A percentile compares a stretch with the other conserved stretches of the same genome.
These are phyloP conservation scores for Talaromyces sp. DNA, from an alignment of 2,329 filamentous ascomycete genomes.

Conservation along the genomic window DNA sequence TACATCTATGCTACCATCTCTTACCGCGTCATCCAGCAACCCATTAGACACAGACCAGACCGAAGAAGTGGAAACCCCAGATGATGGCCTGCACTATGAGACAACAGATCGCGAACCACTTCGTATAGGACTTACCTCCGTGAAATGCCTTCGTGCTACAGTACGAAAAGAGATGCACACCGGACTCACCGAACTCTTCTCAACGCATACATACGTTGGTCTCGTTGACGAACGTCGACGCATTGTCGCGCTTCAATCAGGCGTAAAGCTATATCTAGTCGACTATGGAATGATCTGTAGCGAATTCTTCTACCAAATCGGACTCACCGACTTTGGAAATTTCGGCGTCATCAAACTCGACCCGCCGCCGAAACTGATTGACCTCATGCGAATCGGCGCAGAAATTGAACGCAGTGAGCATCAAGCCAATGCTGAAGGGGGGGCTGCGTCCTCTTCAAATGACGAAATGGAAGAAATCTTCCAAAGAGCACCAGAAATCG, in stretches of 20 bases:
- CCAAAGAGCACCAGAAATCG: constrained; percentile 61
- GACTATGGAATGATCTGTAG: constrained; percentile 85
- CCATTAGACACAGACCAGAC: background rate
- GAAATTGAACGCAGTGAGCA: constrained; percentile 57
- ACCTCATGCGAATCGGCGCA: constrained; percentile 70
- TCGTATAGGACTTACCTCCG: constrained; percentile 71
- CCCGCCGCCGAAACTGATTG: constrained; percentile 67
- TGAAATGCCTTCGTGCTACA: constrained; percentile 76
- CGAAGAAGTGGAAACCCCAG: constrained; percentile 31
- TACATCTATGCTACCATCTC: constrained; percentile 83
- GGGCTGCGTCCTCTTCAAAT: background rate
- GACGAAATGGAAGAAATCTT: constrained; percentile 57
- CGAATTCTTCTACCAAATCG: constrained; percentile 94
- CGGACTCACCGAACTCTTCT: constrained; percentile 80
- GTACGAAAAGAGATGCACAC: constrained; percentile 81
- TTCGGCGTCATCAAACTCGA: constrained; percentile 80
- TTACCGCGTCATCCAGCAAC: constrained; percentile 26
- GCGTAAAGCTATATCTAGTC: constrained; percentile 85
- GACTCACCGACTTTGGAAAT: constrained; percentile 92
- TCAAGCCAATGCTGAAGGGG: constrained; percentile 1
- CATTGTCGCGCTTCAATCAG: constrained; percentile 87
- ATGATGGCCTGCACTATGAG: constrained; percentile 66
- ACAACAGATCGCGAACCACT: constrained; percentile 65
- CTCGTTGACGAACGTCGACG: constrained; percentile 83
- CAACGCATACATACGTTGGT: constrained; percentile 87